These are phyloP conservation scores for Pseudogymnoascus pannorum DNA, from an alignment of 2,329 filamentous ascomycete genomes.

Conservation along the genomic window DNA sequence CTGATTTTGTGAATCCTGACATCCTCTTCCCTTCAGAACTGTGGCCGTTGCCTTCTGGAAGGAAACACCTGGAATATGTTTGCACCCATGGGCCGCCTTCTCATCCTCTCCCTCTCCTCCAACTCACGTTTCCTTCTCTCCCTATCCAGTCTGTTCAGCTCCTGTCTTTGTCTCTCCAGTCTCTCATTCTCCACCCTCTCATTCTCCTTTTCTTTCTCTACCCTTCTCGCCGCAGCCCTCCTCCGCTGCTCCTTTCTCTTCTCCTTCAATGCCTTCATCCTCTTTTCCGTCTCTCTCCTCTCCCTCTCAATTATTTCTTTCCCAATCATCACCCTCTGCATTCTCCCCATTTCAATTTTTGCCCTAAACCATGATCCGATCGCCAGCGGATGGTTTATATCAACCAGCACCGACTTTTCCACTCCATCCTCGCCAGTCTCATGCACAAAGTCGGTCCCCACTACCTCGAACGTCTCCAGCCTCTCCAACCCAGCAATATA, in stretches of 20 bases:
- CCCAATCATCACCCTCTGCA: not conserved
- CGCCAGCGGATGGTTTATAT: not conserved
- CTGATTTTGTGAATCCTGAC: not conserved
- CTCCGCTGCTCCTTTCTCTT: not conserved
- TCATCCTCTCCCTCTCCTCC: not conserved
- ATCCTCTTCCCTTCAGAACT: not conserved
- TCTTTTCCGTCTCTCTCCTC: not conserved
- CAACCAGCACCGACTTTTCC: not conserved
- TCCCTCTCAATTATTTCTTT: not conserved
- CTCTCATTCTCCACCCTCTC: not conserved
- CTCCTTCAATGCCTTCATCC: not conserved
- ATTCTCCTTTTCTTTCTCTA: not conserved
- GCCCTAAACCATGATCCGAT: not conserved
- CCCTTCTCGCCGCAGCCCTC: not conserved
- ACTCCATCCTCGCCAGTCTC: not conserved
- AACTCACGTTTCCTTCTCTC: not conserved
- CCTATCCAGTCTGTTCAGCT: not conserved
- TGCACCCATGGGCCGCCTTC: too few species aligned
- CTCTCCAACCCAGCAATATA: not conserved
- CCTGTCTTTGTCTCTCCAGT: not conserved
- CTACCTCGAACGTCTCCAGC: not conserved
- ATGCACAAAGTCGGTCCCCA: not conserved
- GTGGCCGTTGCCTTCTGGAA: not conserved
- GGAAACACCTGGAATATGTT: too few species aligned
- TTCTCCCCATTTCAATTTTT: not conserved